Base-by-base conservation (phyloP, 768 basidiomycete species). In the Peribolospora kevripleyi region DNA sequence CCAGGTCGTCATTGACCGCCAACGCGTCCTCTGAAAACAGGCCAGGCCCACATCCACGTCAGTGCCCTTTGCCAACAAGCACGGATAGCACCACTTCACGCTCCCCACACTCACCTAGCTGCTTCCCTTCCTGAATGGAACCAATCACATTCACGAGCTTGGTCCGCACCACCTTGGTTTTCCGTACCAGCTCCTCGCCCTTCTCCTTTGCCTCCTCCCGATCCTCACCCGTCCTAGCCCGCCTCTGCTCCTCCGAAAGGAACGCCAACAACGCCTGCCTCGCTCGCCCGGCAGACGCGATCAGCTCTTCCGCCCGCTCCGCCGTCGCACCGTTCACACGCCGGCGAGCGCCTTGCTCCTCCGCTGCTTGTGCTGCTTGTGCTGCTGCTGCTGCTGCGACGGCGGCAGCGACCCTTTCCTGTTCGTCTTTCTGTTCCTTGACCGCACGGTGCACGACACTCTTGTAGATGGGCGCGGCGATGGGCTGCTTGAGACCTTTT, bases 1-100 rank as follows among this genome's bases (percentile, higher is more conserved):
- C 75, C 36, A 95, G 69, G 46, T 72, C 70, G 64, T 93, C 90
- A 59, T 84, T 83, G 37, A 88, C 25, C 25, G 67, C 54, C 58
- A n/a, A 51, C 55, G 11, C 55, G 55, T 11, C 57, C 58, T 58
- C 50, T 9, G 13, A 36, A 5, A 3, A 6, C 9, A 13, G 49
- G 42, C 14, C 52, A 45, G 3, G 43, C 45, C 42, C 48, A 9
- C 25, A 25, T 25, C 25, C 25, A 25, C 25, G 25, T 25, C 25
- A 25, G 25, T 48, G 9, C 7, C 25, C 25, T 50, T 14, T 13
- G 48, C n/a, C 3, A 36, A 7, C 46, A 36, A 3, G 46, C 4
- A 43, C 6, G 4, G 25, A 38, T 7, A 11, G 3, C 25, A 25
- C 25, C 25, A 25, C 1, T 25, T 25, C 25, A 25, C 25, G 25